A percentile compares a stretch with the other conserved stretches of the same genome.
phyloP scores from a whole-genome alignment of 2,329 filamentous ascomycete genomes.

The Aspergillus uvarum region DNA sequence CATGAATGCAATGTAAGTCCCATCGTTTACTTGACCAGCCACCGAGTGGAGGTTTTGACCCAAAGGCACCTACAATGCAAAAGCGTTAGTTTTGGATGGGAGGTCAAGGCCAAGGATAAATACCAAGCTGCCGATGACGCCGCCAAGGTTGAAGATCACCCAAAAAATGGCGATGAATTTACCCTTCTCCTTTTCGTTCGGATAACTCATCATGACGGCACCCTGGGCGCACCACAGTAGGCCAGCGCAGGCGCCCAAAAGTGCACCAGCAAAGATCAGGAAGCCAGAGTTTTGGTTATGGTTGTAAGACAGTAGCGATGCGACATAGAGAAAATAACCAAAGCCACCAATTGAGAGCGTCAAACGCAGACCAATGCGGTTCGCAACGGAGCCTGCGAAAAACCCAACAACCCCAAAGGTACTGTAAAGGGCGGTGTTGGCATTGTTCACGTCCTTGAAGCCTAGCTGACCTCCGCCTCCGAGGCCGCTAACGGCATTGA shows the following conservation, averaged over 20 bases:
- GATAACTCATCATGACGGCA: conserved; percentile 72
- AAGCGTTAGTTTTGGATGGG: conserved; percentile 3
- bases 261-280: conserved; percentile 50
- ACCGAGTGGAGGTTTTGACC: conserved; percentile 47
- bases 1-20: conserved; percentile 86
- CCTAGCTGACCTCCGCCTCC: conserved; percentile 64
- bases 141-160: conserved; percentile 92
- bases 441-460: conserved; percentile 60
- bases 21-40: conserved; percentile 55
- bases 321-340: conserved; percentile 51
- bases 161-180: conserved; percentile 89
- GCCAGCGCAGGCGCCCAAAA: conserved; percentile 51
- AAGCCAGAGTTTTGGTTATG: conserved; percentile 50
- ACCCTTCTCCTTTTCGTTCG: conserved; percentile 76
- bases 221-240: conserved; percentile 54
- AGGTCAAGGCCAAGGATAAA: conserved; percentile 26
- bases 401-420: conserved; percentile 67
- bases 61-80: conserved; percentile 39
- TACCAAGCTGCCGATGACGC: conserved; percentile 76
- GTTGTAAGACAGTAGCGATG: conserved; percentile 52
- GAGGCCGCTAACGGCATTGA: conserved; percentile 65
- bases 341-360: conserved; percentile 49
- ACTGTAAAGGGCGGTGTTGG: conserved; percentile 70
- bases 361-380: conserved; percentile 45
- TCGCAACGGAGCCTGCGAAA: conserved; percentile 56